Evolutionary conservation across 208 protist species (phyloP).

Genomic region (Acanthamoeba castellanii): DNA sequence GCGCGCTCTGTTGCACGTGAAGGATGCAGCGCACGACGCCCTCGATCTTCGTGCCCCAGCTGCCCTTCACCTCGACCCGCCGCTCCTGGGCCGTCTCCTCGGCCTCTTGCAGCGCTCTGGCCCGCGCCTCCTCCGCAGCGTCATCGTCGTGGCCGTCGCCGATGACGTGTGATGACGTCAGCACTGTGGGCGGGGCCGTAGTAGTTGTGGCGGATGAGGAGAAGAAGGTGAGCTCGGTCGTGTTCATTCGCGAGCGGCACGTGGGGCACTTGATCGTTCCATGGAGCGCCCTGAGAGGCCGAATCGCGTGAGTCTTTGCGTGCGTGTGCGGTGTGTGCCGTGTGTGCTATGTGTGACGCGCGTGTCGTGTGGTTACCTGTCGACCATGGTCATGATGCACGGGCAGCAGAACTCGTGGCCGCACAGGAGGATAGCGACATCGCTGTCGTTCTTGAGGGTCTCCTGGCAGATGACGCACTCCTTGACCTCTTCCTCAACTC

Average conservation of each 20-base stretch:
- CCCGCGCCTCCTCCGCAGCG: not conserved
- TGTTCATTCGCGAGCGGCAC: slow-evolving; percentile 76
- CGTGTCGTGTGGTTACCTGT: not conserved
- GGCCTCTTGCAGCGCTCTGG: not conserved
- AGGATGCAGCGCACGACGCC: slow-evolving; percentile 68
- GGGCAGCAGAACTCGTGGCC: slow-evolving; percentile 79
- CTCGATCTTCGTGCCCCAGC: slow-evolving; percentile 84
- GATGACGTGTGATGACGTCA: not conserved
- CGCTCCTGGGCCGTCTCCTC: not conserved
- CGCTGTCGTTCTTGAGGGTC: not conserved
- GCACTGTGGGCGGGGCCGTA: not conserved
- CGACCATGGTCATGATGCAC: slow-evolving; percentile 80
- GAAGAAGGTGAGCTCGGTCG: slow-evolving; percentile 76
- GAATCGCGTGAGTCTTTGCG: too few relatives aligned
- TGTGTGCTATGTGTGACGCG: too few relatives aligned
- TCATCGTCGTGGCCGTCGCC: not conserved
- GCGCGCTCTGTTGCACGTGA: slow-evolving; percentile 14
- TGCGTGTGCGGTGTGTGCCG: not conserved
- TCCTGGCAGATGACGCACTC: slow-evolving; percentile 81
- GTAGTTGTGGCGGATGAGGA: not conserved
- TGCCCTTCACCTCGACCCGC: slow-evolving; percentile 76
- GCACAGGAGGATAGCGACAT: slow-evolving; percentile 77
- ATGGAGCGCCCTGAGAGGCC: not conserved
- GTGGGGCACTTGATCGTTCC: slow-evolving; percentile 80
- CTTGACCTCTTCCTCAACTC: not conserved